phyloP scores from a whole-genome alignment of 2,329 filamentous ascomycete genomes.

The Zalaria obscura region DNA sequence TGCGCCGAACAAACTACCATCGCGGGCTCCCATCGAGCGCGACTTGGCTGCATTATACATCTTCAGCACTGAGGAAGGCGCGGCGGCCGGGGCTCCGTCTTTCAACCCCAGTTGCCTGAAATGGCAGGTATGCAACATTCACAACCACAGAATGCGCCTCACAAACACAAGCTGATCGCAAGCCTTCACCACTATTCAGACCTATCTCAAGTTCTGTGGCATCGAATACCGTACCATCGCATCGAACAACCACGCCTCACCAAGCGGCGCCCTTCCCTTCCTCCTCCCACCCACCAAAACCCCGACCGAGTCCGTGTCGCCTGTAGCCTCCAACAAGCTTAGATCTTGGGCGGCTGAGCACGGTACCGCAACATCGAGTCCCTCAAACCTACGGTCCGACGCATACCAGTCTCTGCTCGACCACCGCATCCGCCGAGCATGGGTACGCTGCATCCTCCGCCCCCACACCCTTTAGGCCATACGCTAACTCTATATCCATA shows the following conservation, averaged over 20 bases:
- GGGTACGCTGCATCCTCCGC: slow-evolving; percentile 39
- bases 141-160: not conserved
- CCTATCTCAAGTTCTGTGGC: slow-evolving; percentile 65
- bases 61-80: slow-evolving; percentile 56
- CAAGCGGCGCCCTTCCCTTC: slow-evolving; percentile 77
- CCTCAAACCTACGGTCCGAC: slow-evolving; percentile 42
- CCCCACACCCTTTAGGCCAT: slow-evolving; percentile 1
- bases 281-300: slow-evolving; percentile 43
- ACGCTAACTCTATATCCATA: slow-evolving; percentile 8
- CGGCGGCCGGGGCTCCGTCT: slow-evolving; percentile 49
- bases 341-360: slow-evolving; percentile 51
- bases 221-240: slow-evolving; percentile 52
- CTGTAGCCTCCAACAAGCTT: slow-evolving; percentile 49
- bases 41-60: slow-evolving; percentile 54
- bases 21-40: slow-evolving; percentile 36
- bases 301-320: slow-evolving; percentile 21
- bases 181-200: slow-evolving; percentile 33
- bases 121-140: slow-evolving; percentile 61
- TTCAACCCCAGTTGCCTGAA: slow-evolving; percentile 90
- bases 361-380: slow-evolving; percentile 15
- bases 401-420: slow-evolving; percentile 70
- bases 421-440: slow-evolving; percentile 66
- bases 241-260: slow-evolving; percentile 88
- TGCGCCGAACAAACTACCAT: slow-evolving; percentile 59
- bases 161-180: slow-evolving; percentile 1